phyloP scores from a whole-genome alignment of 805 yeast species.

The Diddensiella transvaalensis region DNA sequence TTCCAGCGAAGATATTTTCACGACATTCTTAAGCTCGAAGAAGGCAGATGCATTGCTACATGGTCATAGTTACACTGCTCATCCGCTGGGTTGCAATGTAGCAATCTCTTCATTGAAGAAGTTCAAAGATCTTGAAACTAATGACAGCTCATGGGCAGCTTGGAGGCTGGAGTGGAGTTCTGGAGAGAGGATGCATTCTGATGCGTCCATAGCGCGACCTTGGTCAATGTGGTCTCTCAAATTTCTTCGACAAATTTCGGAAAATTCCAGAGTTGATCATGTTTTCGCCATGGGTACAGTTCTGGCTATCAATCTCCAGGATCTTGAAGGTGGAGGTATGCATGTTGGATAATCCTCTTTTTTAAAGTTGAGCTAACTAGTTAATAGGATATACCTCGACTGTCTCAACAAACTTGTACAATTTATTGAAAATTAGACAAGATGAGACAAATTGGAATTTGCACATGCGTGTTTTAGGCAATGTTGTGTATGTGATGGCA shows the following conservation, averaged over 20 bases:
- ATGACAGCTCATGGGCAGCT: background rate
- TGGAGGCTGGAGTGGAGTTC: slow-evolving; percentile 14
- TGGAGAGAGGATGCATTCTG: background rate
- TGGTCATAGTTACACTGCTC: slow-evolving; percentile 30
- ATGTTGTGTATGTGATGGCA: slow-evolving; percentile 26
- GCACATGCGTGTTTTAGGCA: slow-evolving; percentile 25
- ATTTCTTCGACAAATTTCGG: slow-evolving; percentile 18
- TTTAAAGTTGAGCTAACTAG: no score
- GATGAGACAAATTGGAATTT: slow-evolving; percentile 21
- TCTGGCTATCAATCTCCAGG: slow-evolving; percentile 21
- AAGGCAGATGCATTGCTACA: slow-evolving; percentile 28
- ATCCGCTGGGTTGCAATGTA: slow-evolving; percentile 28
- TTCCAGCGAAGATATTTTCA: slow-evolving; percentile 24
- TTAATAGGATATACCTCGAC: slow-evolving; percentile 17
- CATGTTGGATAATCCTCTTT: background rate
- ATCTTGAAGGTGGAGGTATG: slow-evolving; percentile 12
- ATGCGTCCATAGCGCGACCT: background rate
- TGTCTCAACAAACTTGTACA: slow-evolving; percentile 15
- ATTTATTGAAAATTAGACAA: slow-evolving; percentile 5
- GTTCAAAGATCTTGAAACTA: slow-evolving; percentile 12
- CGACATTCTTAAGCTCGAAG: slow-evolving; percentile 21
- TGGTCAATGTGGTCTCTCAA: slow-evolving; percentile 25
- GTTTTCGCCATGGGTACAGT: slow-evolving; percentile 25
- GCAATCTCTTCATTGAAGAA: slow-evolving; percentile 19
- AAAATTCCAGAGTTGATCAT: slow-evolving; percentile 15